These are phyloP conservation scores for Funneliformis mosseae DNA, from an alignment of 192 early-diverging fungal species.

Conservation along the genomic window DNA sequence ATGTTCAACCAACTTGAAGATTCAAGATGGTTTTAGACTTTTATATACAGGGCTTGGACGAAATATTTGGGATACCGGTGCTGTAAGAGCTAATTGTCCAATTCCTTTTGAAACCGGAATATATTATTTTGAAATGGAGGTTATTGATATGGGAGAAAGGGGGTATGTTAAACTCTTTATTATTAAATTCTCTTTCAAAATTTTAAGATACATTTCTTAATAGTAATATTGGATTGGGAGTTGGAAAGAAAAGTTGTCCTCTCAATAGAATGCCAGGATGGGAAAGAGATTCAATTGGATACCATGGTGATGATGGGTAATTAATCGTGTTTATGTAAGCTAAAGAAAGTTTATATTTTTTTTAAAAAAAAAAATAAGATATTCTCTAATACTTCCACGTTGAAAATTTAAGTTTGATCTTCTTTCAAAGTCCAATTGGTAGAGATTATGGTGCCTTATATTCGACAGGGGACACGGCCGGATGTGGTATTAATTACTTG, in stretches of 20 bases:
- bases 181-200: neutral
- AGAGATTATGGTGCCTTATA: constrained; percentile 83
- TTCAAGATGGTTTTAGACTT: neutral
- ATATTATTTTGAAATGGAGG: constrained; percentile 87
- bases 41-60: neutral
- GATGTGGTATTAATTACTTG: constrained; percentile 88
- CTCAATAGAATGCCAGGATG: constrained; percentile 85
- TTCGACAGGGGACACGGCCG: constrained; percentile 87
- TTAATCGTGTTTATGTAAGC: constrained; percentile 54
- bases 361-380: neutral
- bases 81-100: constrained; percentile 75
- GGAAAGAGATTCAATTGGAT: constrained; percentile 88
- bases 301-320: constrained; percentile 95
- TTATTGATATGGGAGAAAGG: constrained; percentile 83
- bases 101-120: constrained; percentile 83
- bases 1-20: neutral
- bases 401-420: neutral
- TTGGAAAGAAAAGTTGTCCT: constrained; percentile 54
- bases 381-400: neutral
- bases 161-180: constrained; percentile 53
- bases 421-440: constrained; percentile 59
- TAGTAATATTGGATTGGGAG: constrained; percentile 84
- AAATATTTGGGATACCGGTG: constrained; percentile 9
- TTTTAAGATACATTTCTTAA: constrained; percentile 27
- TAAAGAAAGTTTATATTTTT: no score